Percentiles rank a stretch among this genome's conserved stretches.
phyloP scores from a whole-genome alignment of 2,329 filamentous ascomycete species.

The Neofusicoccum parvum region DNA sequence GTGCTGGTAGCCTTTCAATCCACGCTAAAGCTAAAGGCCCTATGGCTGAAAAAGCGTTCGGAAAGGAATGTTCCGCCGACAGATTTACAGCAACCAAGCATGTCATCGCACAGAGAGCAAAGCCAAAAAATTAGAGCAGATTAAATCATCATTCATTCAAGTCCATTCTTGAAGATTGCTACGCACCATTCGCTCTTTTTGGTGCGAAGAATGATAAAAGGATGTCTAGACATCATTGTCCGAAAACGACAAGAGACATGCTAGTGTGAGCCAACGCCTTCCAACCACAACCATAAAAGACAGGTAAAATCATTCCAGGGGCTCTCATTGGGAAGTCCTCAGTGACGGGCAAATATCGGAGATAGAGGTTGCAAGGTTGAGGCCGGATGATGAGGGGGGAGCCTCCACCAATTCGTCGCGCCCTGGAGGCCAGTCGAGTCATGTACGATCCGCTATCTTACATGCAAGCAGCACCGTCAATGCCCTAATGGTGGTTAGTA shows the following conservation, averaged over 20 bases:
- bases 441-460: slow-evolving; percentile 27
- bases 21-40: too few relatives aligned
- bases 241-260: slow-evolving; percentile 1
- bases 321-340: background rate
- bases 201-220: slow-evolving; percentile 10
- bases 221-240: slow-evolving; percentile 12
- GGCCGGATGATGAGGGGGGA: background rate
- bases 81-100: too few relatives aligned
- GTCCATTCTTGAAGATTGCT: background rate
- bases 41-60: too few relatives aligned
- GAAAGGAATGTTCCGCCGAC: too few relatives aligned
- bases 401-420: background rate
- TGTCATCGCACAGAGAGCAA: too few relatives aligned
- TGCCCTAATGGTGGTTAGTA: slow-evolving; percentile 2
- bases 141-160: background rate
- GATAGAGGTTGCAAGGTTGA: too few relatives aligned
- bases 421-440: background rate
- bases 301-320: background rate
- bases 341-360: background rate
- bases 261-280: slow-evolving; percentile 3
- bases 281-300: background rate
- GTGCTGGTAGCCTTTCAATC: too few relatives aligned
- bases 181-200: background rate
- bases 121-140: background rate
- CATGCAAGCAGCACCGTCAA: slow-evolving; percentile 46